Evolutionary conservation across 192 early-diverging fungal species (phyloP).

Genomic region (Coemansia interrupta): DNA sequence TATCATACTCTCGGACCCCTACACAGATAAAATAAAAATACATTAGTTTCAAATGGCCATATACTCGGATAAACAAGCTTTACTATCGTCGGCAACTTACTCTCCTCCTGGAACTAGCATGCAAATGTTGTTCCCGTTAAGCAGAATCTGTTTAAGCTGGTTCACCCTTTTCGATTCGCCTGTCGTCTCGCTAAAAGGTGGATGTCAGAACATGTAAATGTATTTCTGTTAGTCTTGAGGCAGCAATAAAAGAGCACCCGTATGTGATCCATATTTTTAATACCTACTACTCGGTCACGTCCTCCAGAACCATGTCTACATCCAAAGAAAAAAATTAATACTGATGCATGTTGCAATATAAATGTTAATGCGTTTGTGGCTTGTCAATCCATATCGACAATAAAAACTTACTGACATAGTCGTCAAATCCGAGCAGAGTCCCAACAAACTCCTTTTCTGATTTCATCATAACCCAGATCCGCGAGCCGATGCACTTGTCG

Average conservation of each 20-base stretch:
- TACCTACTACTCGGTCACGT: constrained; percentile 83
- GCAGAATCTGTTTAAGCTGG: constrained; percentile 82
- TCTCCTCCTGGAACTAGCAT: constrained; percentile 67
- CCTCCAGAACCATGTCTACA: constrained; percentile 88
- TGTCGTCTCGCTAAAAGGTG: constrained; percentile 69
- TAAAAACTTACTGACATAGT: constrained; percentile 84
- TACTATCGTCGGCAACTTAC: constrained; percentile 8
- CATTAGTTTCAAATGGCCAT: too few species aligned
- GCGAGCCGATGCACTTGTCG: constrained; percentile 95
- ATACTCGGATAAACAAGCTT: too few species aligned
- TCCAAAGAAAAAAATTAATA: constrained; percentile 6
- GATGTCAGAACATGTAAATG: background rate
- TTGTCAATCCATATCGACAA: too few species aligned
- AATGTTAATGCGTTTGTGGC: constrained; percentile 8
- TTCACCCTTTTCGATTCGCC: constrained; percentile 68
- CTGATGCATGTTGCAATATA: background rate
- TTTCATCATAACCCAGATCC: constrained; percentile 98
- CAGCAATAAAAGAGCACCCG: background rate
- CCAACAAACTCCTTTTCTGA: constrained; percentile 95
- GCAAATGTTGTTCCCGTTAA: constrained; percentile 97
- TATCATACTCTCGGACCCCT: too few species aligned
- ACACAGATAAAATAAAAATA: too few species aligned
- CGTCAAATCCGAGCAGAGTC: constrained; percentile 95
- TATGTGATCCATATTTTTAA: background rate
- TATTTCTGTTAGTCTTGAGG: background rate